Conservation (phyloP, 768 basidiomycete species). For the Candolleomyces eurysporus region DNA sequence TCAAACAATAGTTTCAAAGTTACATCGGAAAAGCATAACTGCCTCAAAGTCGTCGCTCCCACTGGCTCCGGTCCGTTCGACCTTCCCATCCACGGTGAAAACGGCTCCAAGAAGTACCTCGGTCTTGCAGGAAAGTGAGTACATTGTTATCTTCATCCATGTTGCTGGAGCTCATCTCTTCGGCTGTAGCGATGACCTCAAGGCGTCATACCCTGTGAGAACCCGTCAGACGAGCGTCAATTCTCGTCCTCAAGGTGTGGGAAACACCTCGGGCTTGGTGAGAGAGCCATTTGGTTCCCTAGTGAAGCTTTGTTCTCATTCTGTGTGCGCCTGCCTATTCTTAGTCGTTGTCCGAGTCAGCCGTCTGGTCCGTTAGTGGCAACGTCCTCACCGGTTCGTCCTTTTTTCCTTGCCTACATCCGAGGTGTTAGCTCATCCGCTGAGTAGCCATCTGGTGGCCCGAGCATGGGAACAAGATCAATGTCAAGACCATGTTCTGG, state of each 20-base stretch:
- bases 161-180: no score
- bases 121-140: slow-evolving; percentile 8
- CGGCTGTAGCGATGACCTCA: no score
- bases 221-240: not conserved
- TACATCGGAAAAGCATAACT: not conserved
- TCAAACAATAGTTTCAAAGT: not conserved
- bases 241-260: not conserved
- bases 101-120: not conserved
- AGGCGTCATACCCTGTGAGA: slow-evolving; percentile 2
- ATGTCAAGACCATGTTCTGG: not conserved
- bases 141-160: no score
- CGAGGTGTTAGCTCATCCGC: not conserved
- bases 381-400: not conserved
- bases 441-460: not conserved
- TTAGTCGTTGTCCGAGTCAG: not conserved
- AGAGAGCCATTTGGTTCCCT: not conserved
- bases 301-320: no score
- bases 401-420: not conserved
- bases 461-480: not conserved
- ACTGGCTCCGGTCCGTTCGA: not conserved
- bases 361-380: not conserved
- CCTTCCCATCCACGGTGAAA: slow-evolving; percentile 1
- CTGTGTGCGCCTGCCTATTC: not conserved
- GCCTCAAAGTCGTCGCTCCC: slow-evolving; percentile 1
- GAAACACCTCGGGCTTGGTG: not conserved